Base-by-base conservation (phyloP, 495 filamentous ascomycete genomes). In the Penicillium parvum region DNA sequence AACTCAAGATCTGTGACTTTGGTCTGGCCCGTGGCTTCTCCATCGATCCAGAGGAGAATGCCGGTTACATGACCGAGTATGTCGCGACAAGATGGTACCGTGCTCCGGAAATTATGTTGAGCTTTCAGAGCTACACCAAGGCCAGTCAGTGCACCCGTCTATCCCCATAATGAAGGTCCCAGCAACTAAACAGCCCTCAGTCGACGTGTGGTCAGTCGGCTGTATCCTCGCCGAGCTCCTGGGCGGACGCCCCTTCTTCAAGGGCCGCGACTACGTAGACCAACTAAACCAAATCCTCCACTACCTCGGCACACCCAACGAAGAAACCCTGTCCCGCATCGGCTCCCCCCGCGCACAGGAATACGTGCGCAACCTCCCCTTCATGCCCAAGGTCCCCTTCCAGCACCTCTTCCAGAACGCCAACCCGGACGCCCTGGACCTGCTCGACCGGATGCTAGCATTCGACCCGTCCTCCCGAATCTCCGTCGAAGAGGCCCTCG, bases 51-150 rank as follows among this genome's bases (percentile, higher is more conserved):
- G 90, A 97, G 69, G 94, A 98, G 72, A 98, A 98, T 61, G 91
- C 91, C 8, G 92, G 92, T 25, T 98, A 96, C 65, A 97, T 97
- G 92, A 98, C 92, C 4, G 92, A 98, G 75, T 98, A 98, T 54
- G 94, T 98, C 29, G 92, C 92, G 34, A 97, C 92, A 33, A 79
- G 92, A 66, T 98, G 92, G 92, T 98, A 97, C 64, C 87, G 92
- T 67, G 92, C 92, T 22, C 92, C 92, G 3, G 92, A 98, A 64
- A 98, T 98, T 59, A 98, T 97, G 92, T 74, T 98, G 62, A 97
- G 90, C 67, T 97, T 98, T 81, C 91, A 96, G 70, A 96, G 91
- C 69, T 98, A 98, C 64, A 98, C 94, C 52, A 97, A 98, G 85
- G 92, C 92, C 43, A 97, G 88, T 95, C 77, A 34, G 88, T 88